These are phyloP conservation scores for Cucumis hystrix DNA, from an alignment of 306 rosid genomes.

Conservation along the genomic window DNA sequence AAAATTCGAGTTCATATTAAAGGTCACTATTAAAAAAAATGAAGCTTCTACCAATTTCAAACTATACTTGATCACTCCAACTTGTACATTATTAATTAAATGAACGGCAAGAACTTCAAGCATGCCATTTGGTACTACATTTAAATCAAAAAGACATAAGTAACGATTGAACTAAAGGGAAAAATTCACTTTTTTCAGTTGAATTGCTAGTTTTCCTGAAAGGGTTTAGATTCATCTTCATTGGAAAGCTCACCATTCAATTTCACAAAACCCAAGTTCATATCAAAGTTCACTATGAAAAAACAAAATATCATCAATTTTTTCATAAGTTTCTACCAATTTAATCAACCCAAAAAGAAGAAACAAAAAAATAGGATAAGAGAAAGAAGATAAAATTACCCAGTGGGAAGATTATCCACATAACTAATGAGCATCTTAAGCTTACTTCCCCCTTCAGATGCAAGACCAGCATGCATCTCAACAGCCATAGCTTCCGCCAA, in stretches of 20 bases:
- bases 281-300: too few relatives aligned
- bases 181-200: too few relatives aligned
- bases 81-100: background rate
- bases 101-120: background rate
- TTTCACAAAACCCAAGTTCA: too few relatives aligned
- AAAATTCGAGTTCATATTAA: background rate
- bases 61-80: background rate
- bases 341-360: background rate
- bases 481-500: conserved; percentile 84
- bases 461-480: conserved; percentile 97
- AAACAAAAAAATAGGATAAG: background rate
- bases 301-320: too few relatives aligned
- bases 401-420: conserved; percentile 90
- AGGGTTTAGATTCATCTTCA: too few relatives aligned
- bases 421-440: conserved; percentile 91
- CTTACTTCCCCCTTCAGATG: conserved; percentile 87
- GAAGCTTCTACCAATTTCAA: background rate
- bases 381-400: conserved; percentile 23
- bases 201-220: too few relatives aligned
- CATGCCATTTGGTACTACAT: too few relatives aligned
- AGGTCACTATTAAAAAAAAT: too few relatives aligned
- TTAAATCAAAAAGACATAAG: too few relatives aligned
- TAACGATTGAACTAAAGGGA: too few relatives aligned
- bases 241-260: background rate
- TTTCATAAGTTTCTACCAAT: background rate